Evolutionary conservation across 2,329 filamentous ascomycete genomes (phyloP).

Genomic region (Rhinocladiella similis): DNA sequence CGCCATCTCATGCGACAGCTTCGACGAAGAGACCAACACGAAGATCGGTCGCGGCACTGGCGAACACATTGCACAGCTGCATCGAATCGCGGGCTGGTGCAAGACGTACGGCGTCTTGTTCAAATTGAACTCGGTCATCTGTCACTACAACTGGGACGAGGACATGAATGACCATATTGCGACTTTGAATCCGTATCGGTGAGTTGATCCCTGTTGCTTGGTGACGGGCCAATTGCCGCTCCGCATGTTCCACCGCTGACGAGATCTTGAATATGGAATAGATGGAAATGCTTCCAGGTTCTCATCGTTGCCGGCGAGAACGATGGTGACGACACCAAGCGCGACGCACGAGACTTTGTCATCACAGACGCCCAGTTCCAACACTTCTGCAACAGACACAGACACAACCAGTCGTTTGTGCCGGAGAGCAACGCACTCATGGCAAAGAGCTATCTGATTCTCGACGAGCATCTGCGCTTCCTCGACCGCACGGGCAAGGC

Average conservation of each 20-base stretch:
- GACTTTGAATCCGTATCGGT: slow-evolving; percentile 50
- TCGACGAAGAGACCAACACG: slow-evolving; percentile 52
- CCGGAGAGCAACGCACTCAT: slow-evolving; percentile 54
- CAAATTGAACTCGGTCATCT: slow-evolving; percentile 60
- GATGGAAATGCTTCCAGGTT: slow-evolving; percentile 56
- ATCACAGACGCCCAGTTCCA: slow-evolving; percentile 51
- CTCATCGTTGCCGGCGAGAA: slow-evolving; percentile 57
- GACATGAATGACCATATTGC: slow-evolving; percentile 47
- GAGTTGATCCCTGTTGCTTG: too few relatives aligned
- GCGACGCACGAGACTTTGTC: slow-evolving; percentile 41
- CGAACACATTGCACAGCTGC: slow-evolving; percentile 48
- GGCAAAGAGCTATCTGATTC: slow-evolving; percentile 52
- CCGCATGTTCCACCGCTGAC: too few relatives aligned
- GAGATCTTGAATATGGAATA: too few relatives aligned
- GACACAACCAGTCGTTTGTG: slow-evolving; percentile 44
- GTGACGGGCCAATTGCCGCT: too few relatives aligned
- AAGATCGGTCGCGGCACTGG: slow-evolving; percentile 54
- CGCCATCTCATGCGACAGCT: slow-evolving; percentile 58
- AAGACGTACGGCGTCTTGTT: slow-evolving; percentile 51
- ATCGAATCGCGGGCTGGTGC: slow-evolving; percentile 48
- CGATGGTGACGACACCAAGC: slow-evolving; percentile 40
- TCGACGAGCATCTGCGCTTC: slow-evolving; percentile 56
- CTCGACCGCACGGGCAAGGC: slow-evolving; percentile 38
- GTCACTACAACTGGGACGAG: slow-evolving; percentile 50
- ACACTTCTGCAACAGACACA: slow-evolving; percentile 48